Percentiles rank a stretch among this genome's conserved stretches.
phyloP scores from a whole-genome alignment of 116 monocot species.

The Posidonia oceanica region DNA sequence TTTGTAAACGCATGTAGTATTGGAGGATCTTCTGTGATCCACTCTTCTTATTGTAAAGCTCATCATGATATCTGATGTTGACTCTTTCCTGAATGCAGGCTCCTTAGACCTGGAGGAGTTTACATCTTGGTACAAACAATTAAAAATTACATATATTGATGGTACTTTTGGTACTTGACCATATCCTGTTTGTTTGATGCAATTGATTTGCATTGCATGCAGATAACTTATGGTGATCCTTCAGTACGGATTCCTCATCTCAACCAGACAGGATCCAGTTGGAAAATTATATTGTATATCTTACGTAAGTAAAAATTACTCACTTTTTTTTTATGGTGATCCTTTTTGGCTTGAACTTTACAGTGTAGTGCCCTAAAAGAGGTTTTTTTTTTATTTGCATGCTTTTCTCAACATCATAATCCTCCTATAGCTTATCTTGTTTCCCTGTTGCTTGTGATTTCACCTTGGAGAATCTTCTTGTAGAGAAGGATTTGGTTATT shows the following conservation, averaged over 20 bases:
- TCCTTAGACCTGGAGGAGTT: conserved; percentile 84
- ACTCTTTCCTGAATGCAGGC: conserved; percentile 30
- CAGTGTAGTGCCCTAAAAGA: background rate
- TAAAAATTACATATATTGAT: background rate
- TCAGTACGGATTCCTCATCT: conserved; percentile 64
- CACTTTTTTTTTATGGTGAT: background rate
- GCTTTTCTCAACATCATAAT: too few species aligned
- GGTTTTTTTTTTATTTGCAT: too few species aligned
- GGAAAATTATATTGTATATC: conserved; percentile 73
- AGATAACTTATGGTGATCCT: conserved; percentile 97
- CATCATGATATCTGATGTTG: background rate
- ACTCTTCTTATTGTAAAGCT: background rate
- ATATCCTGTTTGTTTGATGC: background rate
- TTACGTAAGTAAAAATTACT: conserved; percentile 39
- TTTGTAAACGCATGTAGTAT: background rate
- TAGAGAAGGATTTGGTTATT: too few species aligned
- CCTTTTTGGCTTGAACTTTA: too few species aligned
- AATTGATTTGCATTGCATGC: conserved; percentile 4
- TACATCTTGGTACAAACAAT: conserved; percentile 67
- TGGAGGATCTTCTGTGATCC: background rate
- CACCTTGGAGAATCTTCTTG: too few species aligned
- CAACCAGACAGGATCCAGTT: conserved; percentile 48
- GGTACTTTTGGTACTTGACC: background rate
- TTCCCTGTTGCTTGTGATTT: too few species aligned
- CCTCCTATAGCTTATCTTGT: too few species aligned